These are phyloP conservation scores for Stachybotrys chlorohalonatus DNA, from an alignment of 2,329 filamentous ascomycete species.

Conservation along the genomic window DNA sequence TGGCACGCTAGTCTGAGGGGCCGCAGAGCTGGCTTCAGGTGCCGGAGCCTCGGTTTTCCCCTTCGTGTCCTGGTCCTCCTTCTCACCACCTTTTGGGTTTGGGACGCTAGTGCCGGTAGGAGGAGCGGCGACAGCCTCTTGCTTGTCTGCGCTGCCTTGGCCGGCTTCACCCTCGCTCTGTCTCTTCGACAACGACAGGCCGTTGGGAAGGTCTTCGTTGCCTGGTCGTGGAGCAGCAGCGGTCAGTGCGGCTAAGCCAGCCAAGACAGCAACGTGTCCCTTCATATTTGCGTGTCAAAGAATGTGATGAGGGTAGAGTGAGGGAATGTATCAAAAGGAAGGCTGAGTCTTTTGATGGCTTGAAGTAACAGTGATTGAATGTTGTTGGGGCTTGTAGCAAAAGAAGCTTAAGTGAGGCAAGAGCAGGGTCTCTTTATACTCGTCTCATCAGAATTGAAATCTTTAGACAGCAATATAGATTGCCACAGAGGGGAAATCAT, in stretches of 20 bases:
- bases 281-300: not conserved
- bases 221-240: not conserved
- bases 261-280: not conserved
- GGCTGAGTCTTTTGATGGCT: not conserved
- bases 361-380: not conserved
- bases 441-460: too few species aligned
- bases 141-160: too few species aligned
- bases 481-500: too few species aligned
- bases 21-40: not conserved
- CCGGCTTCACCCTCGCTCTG: not conserved
- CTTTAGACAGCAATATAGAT: too few species aligned
- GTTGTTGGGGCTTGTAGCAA: too few species aligned
- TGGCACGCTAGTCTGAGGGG: not conserved
- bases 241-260: not conserved
- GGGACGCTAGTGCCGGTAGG: too few species aligned
- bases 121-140: not conserved
- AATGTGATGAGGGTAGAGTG: not conserved
- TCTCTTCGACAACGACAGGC: not conserved
- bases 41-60: not conserved
- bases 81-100: too few species aligned
- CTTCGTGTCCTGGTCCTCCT: too few species aligned
- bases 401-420: too few species aligned
- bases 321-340: not conserved
- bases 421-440: too few species aligned
- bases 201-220: not conserved